Conservation (phyloP, 345 rosid genomes). For the Durio zibethinus region DNA sequence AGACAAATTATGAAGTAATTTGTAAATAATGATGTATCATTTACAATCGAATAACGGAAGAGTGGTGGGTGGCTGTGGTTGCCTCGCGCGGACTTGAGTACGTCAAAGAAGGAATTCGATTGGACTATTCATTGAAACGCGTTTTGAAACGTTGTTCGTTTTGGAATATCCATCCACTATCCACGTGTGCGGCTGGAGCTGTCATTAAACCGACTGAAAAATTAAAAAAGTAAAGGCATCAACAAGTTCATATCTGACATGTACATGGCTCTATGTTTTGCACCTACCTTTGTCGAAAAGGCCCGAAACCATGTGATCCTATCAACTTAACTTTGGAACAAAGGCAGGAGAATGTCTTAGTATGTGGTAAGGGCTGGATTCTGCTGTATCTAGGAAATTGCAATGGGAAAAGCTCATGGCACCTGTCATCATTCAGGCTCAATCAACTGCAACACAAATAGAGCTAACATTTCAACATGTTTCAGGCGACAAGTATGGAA, state of each 20-base stretch:
- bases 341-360: neutral
- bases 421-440: neutral
- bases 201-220: too few species aligned
- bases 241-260: conserved; percentile 25
- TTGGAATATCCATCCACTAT: too few species aligned
- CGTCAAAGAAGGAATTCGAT: neutral
- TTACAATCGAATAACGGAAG: too few species aligned
- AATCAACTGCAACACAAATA: conserved; percentile 7
- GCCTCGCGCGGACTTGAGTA: neutral
- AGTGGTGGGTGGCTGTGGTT: too few species aligned
- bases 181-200: too few species aligned
- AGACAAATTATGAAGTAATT: too few species aligned
- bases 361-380: neutral
- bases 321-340: neutral
- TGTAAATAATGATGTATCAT: too few species aligned
- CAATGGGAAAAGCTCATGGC: neutral
- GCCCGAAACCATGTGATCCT: neutral
- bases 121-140: conserved; percentile 5
- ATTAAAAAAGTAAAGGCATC: too few species aligned
- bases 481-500: neutral
- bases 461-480: neutral
- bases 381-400: neutral
- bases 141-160: neutral
- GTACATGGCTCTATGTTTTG: conserved; percentile 24
- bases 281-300: neutral